phyloP scores from a whole-genome alignment of 2,329 filamentous ascomycete species.

The Cordyceps cateniannulata region DNA sequence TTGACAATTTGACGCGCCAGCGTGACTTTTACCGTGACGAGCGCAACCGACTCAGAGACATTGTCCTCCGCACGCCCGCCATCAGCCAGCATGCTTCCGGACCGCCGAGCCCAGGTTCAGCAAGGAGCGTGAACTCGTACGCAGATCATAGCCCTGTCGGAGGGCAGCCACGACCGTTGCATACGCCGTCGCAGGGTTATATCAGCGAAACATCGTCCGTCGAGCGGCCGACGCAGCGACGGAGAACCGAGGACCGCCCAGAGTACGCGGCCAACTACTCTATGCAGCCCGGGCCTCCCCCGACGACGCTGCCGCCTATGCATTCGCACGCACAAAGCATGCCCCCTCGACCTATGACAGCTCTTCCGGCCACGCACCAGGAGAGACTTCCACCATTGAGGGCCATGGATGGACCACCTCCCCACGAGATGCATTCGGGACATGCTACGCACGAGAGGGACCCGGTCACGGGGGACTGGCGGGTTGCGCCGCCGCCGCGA shows the following conservation, averaged over 20 bases:
- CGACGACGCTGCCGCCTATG: constrained; percentile 35
- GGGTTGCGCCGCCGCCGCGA: constrained; percentile 26
- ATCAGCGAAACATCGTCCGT: constrained; percentile 36
- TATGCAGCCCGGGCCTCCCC: constrained; percentile 26
- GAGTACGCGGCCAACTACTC: constrained; percentile 36
- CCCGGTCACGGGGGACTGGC: constrained; percentile 30
- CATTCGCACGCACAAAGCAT: constrained; percentile 31
- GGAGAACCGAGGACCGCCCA: constrained; percentile 41
- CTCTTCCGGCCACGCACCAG: constrained; percentile 27
- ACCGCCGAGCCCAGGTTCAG: constrained; percentile 43
- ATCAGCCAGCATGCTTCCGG: constrained; percentile 47
- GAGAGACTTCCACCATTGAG: constrained; percentile 44
- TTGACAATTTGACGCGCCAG: constrained; percentile 52
- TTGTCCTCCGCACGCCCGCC: constrained; percentile 54
- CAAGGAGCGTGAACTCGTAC: constrained; percentile 29
- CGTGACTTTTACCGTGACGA: constrained; percentile 69
- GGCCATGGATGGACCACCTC: constrained; percentile 32
- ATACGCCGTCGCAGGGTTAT: constrained; percentile 27
- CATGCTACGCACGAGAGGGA: constrained; percentile 28
- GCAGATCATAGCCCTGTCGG: constrained; percentile 31
- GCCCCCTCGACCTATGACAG: constrained; percentile 31
- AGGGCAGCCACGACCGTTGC: constrained; percentile 20
- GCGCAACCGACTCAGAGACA: constrained; percentile 62
- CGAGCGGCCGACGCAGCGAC: constrained; percentile 40
- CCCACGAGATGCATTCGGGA: constrained; percentile 19